Percentiles rank a stretch among this genome's conserved stretches.
Conservation (phyloP, 1,284 basidiomycete genomes). For the Lentinus polychrous region DNA sequence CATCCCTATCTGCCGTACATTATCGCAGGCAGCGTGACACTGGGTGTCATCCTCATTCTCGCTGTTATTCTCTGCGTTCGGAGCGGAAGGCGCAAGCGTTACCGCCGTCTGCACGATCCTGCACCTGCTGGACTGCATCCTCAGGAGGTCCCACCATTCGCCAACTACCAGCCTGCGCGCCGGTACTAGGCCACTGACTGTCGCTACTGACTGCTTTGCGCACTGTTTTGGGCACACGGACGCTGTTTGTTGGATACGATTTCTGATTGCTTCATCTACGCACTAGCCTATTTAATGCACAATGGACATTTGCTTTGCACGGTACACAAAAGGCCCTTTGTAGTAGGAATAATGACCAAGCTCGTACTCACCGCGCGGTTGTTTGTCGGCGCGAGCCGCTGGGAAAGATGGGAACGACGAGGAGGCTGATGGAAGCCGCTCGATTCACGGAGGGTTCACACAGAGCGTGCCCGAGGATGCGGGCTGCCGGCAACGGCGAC, state of each 20-base stretch:
- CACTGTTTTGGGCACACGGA: neutral
- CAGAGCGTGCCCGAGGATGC: neutral
- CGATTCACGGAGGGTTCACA: too few relatives aligned
- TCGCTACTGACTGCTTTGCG: conserved; percentile 1
- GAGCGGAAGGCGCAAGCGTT: conserved; percentile 26
- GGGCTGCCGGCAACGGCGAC: too few relatives aligned
- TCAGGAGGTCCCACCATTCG: conserved; percentile 22
- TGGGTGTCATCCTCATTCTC: conserved; percentile 19
- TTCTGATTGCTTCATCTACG: neutral
- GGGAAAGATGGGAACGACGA: neutral
- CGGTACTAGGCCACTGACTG: conserved; percentile 14
- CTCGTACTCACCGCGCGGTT: neutral
- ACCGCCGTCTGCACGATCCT: conserved; percentile 24
- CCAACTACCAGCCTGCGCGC: conserved; percentile 22
- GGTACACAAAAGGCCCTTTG: neutral
- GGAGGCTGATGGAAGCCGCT: neutral
- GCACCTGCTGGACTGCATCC: conserved; percentile 21
- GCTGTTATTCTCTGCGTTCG: conserved; percentile 23
- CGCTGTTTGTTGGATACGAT: neutral
- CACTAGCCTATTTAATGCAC: neutral
- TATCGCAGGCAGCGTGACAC: conserved; percentile 22
- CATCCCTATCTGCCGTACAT: conserved; percentile 25
- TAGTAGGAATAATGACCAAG: too few relatives aligned
- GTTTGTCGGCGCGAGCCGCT: neutral
- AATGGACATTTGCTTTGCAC: neutral